Base-by-base conservation (phyloP, 257 asterid genomes). In the Ballota nigra region DNA sequence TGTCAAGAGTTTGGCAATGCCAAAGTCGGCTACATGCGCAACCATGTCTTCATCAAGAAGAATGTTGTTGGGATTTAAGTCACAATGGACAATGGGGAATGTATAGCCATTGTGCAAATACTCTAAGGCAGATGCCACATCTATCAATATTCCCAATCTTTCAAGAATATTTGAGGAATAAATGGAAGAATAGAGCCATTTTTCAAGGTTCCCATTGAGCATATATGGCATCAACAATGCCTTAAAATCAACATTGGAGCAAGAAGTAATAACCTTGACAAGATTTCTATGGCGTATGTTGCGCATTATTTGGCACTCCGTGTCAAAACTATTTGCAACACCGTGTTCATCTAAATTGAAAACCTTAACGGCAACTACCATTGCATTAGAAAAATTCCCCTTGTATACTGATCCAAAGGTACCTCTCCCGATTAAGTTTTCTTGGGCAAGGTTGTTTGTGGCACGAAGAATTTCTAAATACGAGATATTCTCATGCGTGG, bases 371-470 rank as follows among this genome's bases (percentile, higher is more conserved):
- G 69, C 57, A 40, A 22, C 56, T 4, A 64, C 69, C 55, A 11
- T 40, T 41, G 20, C 34, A 18, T 36, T 7, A 5, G 69, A 23
- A 7, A 64, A 64, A 0, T 13, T 4, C 11, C 56, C 57, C 57
- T 6, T 64, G 69, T 64, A 64, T 11, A 64, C 69, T 6, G 69
- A 64, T 4, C 69, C 38, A 7, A 64, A 40, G 57, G 38, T 7
- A 1, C 69, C 57, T 64, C 24, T 64, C 5, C 69, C 69, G 2
- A 64, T 64, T 23, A 64, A 20, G 5, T 13, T 64, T 8, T 6
- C 69, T 40, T 63, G 23, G 3, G 22, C 23, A 23, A 64, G 55
- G 23, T 40, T 64, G 5, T 8, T 64, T 0, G 69, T 64, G 36
- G 69, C 69, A 22, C 12, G 20, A 2, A 64, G 55, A 2, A 64